A percentile compares a stretch with the other conserved stretches of the same genome.
phyloP scores from a whole-genome alignment of 2,329 filamentous ascomycete genomes.

The Ilyonectria sp. region DNA sequence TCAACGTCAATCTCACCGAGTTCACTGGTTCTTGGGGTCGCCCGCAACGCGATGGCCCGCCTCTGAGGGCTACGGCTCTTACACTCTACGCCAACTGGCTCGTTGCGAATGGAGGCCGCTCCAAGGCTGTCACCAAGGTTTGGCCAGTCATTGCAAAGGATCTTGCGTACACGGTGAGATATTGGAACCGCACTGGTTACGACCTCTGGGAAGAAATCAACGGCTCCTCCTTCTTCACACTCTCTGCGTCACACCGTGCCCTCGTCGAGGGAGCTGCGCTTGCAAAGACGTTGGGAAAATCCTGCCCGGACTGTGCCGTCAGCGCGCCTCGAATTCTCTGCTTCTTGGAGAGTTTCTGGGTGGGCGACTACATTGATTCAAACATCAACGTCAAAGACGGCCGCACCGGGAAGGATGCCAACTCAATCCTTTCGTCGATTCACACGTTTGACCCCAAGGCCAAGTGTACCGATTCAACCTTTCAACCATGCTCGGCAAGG shows the following conservation, averaged over 20 bases:
- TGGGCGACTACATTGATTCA: constrained; percentile 71
- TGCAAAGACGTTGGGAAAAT: constrained; percentile 73
- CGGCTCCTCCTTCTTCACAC: constrained; percentile 84
- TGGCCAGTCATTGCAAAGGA: constrained; percentile 84
- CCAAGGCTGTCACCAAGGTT: constrained; percentile 66
- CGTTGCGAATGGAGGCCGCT: constrained; percentile 72
- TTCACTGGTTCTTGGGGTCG: constrained; percentile 80
- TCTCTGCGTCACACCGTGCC: constrained; percentile 74
- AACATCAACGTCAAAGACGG: constrained; percentile 75
- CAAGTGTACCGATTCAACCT: constrained; percentile 76
- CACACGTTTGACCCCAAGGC: constrained; percentile 77
- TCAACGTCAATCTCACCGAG: constrained; percentile 72
- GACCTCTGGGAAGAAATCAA: constrained; percentile 87
- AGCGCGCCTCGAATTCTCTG: constrained; percentile 79
- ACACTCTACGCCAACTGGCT: constrained; percentile 80
- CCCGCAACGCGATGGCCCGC: constrained; percentile 83
- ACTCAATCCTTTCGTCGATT: constrained; percentile 75
- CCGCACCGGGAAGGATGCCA: constrained; percentile 77
- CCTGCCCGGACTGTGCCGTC: constrained; percentile 71
- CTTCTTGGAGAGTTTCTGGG: constrained; percentile 82
- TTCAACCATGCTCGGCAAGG: constrained; percentile 79
- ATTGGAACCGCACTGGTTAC: constrained; percentile 75
- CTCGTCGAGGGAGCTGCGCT: constrained; percentile 76
- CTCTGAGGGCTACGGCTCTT: constrained; percentile 80
- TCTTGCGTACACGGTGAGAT: constrained; percentile 78